Conservation (phyloP, 23 red algal species). For the Gracilaria vermiculophylla region DNA sequence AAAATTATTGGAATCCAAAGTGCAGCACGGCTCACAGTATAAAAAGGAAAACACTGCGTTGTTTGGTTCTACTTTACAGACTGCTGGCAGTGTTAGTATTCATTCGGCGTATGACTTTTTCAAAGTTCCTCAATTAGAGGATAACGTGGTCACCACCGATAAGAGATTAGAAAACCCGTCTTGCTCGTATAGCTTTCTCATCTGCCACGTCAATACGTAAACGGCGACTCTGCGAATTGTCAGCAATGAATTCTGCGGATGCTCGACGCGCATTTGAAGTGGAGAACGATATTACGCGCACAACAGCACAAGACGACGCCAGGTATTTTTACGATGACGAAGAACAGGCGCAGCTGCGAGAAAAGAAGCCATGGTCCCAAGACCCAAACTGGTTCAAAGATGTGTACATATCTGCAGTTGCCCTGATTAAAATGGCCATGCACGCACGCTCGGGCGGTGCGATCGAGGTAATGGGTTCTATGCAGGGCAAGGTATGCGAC, state of each 20-base stretch:
- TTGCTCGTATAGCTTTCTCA: no score
- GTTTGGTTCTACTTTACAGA: no score
- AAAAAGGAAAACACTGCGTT: no score
- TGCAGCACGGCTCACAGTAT: no score
- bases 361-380: conserved; percentile 77
- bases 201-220: neutral
- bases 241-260: conserved; percentile 22
- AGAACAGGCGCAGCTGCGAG: conserved; percentile 69
- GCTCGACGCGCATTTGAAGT: conserved; percentile 64
- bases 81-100: no score
- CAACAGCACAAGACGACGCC: conserved; percentile 42
- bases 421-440: conserved; percentile 92
- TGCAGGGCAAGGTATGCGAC: conserved; percentile 78
- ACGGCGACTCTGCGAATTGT: neutral
- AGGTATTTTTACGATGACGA: conserved; percentile 80
- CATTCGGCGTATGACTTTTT: no score
- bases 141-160: no score
- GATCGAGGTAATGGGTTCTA: conserved; percentile 89
- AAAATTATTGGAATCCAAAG: no score
- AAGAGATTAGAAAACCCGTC: no score
- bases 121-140: no score
- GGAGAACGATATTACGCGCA: conserved; percentile 62
- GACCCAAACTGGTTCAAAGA: conserved; percentile 92
- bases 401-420: conserved; percentile 88
- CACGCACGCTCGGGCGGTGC: conserved; percentile 81